Conservation (phyloP, 2,329 filamentous ascomycete genomes). For the Dactylonectria macrodidyma region DNA sequence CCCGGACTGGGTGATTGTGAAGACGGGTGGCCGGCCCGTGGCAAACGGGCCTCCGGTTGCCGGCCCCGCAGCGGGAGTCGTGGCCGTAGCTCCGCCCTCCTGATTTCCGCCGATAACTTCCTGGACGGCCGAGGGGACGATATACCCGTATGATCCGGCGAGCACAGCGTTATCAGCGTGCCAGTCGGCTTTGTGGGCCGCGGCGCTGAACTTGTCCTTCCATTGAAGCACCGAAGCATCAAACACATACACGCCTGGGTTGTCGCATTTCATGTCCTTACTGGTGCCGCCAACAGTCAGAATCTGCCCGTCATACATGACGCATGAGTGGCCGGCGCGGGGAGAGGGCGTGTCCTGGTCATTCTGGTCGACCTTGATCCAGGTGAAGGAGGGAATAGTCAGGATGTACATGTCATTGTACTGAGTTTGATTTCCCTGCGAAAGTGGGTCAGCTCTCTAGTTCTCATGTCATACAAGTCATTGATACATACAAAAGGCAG, state of each 20-base stretch:
- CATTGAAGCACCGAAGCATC: constrained; percentile 75
- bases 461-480: not conserved
- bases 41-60: constrained; percentile 79
- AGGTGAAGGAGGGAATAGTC: constrained; percentile 73
- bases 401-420: constrained; percentile 78
- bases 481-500: constrained; percentile 68
- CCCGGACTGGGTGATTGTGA: constrained; percentile 72
- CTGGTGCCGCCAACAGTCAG: constrained; percentile 75
- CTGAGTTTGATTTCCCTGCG: constrained; percentile 63
- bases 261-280: constrained; percentile 65
- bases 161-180: constrained; percentile 63
- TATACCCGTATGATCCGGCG: constrained; percentile 64
- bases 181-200: constrained; percentile 69
- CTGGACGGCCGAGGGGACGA: constrained; percentile 67
- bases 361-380: constrained; percentile 69
- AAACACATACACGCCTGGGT: constrained; percentile 78
- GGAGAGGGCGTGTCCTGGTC: constrained; percentile 69
- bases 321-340: constrained; percentile 66
- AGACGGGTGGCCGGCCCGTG: constrained; percentile 78
- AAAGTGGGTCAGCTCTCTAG: constrained; percentile 22
- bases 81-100: constrained; percentile 68
- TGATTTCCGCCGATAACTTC: constrained; percentile 65
- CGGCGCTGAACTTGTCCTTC: constrained; percentile 72
- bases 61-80: constrained; percentile 61
- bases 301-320: constrained; percentile 73